A percentile compares a stretch with the other conserved stretches of the same genome.
Conservation (phyloP, 2,329 filamentous ascomycete species). For the Sporothrix pallida region DNA sequence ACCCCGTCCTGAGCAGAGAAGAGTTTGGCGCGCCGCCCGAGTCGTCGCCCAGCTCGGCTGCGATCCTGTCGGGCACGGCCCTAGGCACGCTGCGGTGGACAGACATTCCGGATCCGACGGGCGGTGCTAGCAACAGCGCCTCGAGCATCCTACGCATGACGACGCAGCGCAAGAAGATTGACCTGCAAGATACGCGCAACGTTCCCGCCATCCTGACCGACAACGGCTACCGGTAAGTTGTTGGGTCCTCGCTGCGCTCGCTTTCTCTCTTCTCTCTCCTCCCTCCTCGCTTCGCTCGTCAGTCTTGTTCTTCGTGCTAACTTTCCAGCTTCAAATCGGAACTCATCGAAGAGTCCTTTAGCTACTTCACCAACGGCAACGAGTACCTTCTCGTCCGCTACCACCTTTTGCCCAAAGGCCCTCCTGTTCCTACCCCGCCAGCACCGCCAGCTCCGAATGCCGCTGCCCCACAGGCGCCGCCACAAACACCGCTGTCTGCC, state of each 20-base stretch:
- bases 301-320: background rate
- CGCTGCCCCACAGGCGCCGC: constrained; percentile 33
- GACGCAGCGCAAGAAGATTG: constrained; percentile 61
- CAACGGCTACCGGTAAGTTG: constrained; percentile 58
- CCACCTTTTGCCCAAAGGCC: constrained; percentile 47
- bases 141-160: constrained; percentile 48
- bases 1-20: constrained; percentile 53
- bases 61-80: constrained; percentile 30
- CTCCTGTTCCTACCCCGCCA: background rate
- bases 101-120: constrained; percentile 64
- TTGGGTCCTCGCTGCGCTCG: background rate
- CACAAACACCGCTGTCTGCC: constrained; percentile 44
- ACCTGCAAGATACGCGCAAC: constrained; percentile 59
- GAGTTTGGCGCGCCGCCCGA: constrained; percentile 47
- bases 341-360: constrained; percentile 59
- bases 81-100: constrained; percentile 62
- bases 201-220: constrained; percentile 56
- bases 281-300: background rate
- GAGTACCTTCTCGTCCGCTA: constrained; percentile 60
- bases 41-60: constrained; percentile 35
- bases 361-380: constrained; percentile 59
- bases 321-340: constrained; percentile 57
- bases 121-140: constrained; percentile 35
- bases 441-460: no score
- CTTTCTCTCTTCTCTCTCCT: background rate